These are phyloP conservation scores for Grosmannia serpens DNA, from an alignment of 2,329 filamentous ascomycete genomes.

Conservation along the genomic window DNA sequence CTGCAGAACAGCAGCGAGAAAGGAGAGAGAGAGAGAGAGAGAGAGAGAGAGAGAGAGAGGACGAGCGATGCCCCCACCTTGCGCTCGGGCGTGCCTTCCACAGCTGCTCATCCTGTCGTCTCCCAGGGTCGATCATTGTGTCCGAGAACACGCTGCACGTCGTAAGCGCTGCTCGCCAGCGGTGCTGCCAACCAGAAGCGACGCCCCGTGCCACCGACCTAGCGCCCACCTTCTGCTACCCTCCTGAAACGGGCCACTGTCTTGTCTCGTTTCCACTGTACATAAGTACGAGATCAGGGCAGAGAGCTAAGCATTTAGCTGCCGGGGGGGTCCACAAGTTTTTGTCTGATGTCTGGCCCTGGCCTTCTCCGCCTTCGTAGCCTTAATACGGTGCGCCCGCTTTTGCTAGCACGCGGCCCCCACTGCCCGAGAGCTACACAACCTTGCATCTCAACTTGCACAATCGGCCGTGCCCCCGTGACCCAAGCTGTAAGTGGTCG, in stretches of 20 bases:
- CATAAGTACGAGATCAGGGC: no score
- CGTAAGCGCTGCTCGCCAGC: background rate
- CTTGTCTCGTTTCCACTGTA: background rate
- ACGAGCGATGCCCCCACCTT: background rate
- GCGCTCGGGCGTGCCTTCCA: background rate
- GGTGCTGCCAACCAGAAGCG: background rate
- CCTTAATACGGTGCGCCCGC: no score
- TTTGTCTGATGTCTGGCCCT: background rate
- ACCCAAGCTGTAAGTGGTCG: no score
- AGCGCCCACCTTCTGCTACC: background rate
- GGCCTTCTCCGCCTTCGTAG: background rate
- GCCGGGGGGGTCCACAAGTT: background rate
- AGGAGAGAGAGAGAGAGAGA: background rate
- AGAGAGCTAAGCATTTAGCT: no score
- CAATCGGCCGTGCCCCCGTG: no score
- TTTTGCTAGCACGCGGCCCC: no score
- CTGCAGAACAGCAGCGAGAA: background rate
- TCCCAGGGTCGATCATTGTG: background rate
- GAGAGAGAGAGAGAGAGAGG: background rate
- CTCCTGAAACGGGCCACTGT: slow-evolving; percentile 1
- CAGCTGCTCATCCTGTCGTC: background rate
- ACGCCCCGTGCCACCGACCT: background rate
- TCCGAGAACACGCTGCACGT: background rate
- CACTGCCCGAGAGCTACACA: no score
- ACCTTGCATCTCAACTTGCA: no score